Base-by-base conservation (phyloP, 208 protist genomes). In the Leishmania mexicana region DNA sequence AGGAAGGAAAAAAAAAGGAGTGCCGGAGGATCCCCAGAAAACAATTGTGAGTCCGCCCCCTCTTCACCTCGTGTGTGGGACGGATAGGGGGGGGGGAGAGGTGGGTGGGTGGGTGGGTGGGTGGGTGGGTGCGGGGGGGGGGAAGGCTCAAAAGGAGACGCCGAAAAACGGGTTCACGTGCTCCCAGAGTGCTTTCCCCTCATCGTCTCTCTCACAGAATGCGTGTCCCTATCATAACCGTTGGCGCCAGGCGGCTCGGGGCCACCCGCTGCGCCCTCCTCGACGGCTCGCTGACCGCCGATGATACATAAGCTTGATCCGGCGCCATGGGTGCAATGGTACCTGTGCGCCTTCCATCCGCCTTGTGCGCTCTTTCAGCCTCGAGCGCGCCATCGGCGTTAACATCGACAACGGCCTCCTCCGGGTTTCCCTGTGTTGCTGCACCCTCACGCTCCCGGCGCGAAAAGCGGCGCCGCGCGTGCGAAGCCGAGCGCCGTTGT, bases 211-310 rank as follows among this genome's bases (percentile, higher is more conserved):
- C 17, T 84, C 51, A 90, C 24, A 91, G 64, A 85, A 92, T 92
- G 57, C 85, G 88, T 15, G 90, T 92, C 28, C 83, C 90, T 45
- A 93, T 89, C 76, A 91, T 84, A 40, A 91, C 84, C 17, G 75
- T 85, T 45, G 77, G 76, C 17, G 83, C 78, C 38, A 85, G 73
- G 35, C 65, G 83, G 38, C 62, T 80, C 58, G n/a, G 11, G 3
- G 64, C 28, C 42, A 45, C 76, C 45, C 15, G 53, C 24, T 21
- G 75, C 35, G 75, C 51, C 31, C 42, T 8, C 15, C 65, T 72
- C 77, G 60, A 60, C 45, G 38, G 83, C 15, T 21, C 79, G 21
- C 45, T 57, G 79, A 65, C 67, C 19, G 35, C 83, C 54, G 40
- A 45, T 71, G 38, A 10, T 35, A 47, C 75, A 53, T 51, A 17